Evolutionary conservation across 108 stramenopile genomes (phyloP).

Genomic region (Craspedostauros australis): DNA sequence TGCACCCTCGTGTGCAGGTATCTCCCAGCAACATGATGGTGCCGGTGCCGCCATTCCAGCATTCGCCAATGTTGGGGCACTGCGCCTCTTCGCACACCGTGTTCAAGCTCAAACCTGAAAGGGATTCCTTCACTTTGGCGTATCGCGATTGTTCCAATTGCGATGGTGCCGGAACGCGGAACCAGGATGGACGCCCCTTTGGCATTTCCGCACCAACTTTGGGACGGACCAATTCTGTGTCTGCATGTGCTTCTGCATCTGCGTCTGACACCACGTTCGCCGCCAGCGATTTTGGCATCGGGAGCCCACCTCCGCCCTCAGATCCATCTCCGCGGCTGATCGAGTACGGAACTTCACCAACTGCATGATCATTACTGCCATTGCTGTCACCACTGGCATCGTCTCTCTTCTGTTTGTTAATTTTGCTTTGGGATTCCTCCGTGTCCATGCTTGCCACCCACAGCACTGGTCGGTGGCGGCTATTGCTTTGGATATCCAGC

Average conservation of each 20-base stretch:
- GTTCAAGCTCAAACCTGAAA: slow-evolving; percentile 70
- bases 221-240: slow-evolving; percentile 40
- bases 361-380: no score
- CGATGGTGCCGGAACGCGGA: slow-evolving; percentile 66
- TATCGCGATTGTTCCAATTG: slow-evolving; percentile 60
- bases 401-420: no score
- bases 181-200: slow-evolving; percentile 70
- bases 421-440: no score
- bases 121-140: slow-evolving; percentile 61
- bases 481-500: no score
- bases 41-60: slow-evolving; percentile 99
- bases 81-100: slow-evolving; percentile 99
- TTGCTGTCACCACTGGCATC: no score
- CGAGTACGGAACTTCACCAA: slow-evolving; percentile 40
- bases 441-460: no score
- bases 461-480: no score
- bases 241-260: not conserved
- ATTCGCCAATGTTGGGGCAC: slow-evolving; percentile 99
- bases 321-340: slow-evolving; percentile 73
- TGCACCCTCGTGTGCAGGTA: slow-evolving; percentile 97
- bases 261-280: not conserved
- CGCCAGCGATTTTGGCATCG: slow-evolving; percentile 47
- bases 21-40: slow-evolving; percentile 99
- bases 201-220: slow-evolving; percentile 87
- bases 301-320: slow-evolving; percentile 75